Conservation (phyloP, 192 early-diverging fungal species). For the Coemansia sp. region DNA sequence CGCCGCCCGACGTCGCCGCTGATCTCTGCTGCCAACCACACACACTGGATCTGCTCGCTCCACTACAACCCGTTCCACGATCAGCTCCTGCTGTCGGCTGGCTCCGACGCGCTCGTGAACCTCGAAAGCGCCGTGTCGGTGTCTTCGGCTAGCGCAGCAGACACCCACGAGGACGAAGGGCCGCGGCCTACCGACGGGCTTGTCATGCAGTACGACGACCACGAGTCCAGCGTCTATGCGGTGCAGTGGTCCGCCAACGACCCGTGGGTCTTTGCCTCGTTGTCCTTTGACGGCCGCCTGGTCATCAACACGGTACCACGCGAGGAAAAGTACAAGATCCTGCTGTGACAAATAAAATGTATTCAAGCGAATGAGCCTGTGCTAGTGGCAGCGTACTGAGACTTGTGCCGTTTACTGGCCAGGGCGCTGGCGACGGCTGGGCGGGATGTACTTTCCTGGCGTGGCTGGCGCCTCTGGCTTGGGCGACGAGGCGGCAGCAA, state of each 20-base stretch:
- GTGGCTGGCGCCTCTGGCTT: neutral
- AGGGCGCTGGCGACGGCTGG: slow-evolving; percentile 23
- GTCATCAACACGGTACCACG: slow-evolving; percentile 87
- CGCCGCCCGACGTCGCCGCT: slow-evolving; percentile 58
- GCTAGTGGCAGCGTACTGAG: neutral
- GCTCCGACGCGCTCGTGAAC: slow-evolving; percentile 85
- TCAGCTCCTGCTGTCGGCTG: slow-evolving; percentile 81
- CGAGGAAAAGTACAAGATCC: slow-evolving; percentile 82
- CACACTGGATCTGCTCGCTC: slow-evolving; percentile 87
- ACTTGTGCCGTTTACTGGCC: neutral
- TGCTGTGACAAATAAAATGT: slow-evolving; percentile 37
- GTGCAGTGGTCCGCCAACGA: slow-evolving; percentile 86
- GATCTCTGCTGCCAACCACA: slow-evolving; percentile 71
- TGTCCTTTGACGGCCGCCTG: slow-evolving; percentile 92
- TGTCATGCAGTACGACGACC: slow-evolving; percentile 84
- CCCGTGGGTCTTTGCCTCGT: slow-evolving; percentile 91
- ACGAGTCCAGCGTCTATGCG: slow-evolving; percentile 91
- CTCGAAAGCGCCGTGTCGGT: slow-evolving; percentile 82
- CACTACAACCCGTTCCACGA: slow-evolving; percentile 89
- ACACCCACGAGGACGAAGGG: slow-evolving; percentile 7
- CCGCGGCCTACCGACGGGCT: slow-evolving; percentile 69
- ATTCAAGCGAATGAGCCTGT: no score
- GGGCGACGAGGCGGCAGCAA: neutral
- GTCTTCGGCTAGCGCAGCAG: slow-evolving; percentile 65
- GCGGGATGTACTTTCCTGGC: slow-evolving; percentile 27